Base-by-base conservation (phyloP, 2,329 filamentous ascomycete species). In the Botrytis squamosa region DNA sequence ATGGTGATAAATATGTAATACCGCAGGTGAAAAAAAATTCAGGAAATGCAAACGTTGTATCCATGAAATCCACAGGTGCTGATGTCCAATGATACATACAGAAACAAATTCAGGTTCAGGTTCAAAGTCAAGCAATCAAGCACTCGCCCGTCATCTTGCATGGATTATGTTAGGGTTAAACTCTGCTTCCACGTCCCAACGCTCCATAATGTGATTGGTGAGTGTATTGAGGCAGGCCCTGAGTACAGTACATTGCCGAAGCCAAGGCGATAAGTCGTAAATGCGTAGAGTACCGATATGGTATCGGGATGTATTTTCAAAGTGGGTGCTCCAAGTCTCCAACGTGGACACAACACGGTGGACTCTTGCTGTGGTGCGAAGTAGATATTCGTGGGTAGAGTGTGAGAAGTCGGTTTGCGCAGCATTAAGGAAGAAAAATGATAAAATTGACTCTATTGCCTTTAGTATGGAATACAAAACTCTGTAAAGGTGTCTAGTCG, bases 141-240 rank as follows among this genome's bases (percentile, higher is more conserved):
- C 65, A 68, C 65, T 68, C 49, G 49, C 66, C 65, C 49, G 25
- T 57, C 66, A 67, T 67, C 33, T 36, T 68, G 66, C 49, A 68
- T 68, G 36, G 16, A 33, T 57, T 55, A 38, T 14, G 49, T 52
- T n/a, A n/a, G 49, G 33, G 36, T 22, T 64, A 33, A 44, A 20
- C 25, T 64, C 38, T 38, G 64, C 44, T 52, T 67, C 46, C 46
- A 40, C 22, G 25, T 49, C 14, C 36, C 25, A 22, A 55, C 12
- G n/a, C 52, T 55, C 52, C 49, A 52, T 38, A 52, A 40, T 67
- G 64, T 55, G 65, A 67, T 67, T 67, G 65, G 65, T 22, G 22
- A 36, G 44, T 40, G 14, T 67, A n/a, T 49, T 38, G 64, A 55
- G 29, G 46, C 65, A 67, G 46, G 65, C 33, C 33, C 33, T 67